Evolutionary conservation across 257 asterid species (phyloP).

Genomic region (Solanum sitiens): DNA sequence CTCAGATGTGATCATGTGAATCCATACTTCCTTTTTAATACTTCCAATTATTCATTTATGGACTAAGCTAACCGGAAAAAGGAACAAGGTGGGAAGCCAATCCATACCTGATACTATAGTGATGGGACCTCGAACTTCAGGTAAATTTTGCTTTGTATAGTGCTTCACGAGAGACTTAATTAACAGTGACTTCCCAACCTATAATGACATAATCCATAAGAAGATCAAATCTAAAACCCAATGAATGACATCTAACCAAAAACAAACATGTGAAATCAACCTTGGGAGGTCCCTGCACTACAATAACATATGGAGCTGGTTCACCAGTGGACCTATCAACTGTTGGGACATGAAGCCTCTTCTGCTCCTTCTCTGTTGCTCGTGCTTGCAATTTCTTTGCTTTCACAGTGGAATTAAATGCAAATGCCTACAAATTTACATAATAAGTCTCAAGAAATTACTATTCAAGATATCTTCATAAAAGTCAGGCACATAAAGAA

Average conservation of each 20-base stretch:
- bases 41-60: neutral
- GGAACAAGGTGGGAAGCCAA: neutral
- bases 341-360: slow-evolving; percentile 78
- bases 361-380: slow-evolving; percentile 90
- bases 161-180: slow-evolving; percentile 81
- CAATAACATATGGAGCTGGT: slow-evolving; percentile 89
- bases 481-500: neutral
- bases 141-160: slow-evolving; percentile 82
- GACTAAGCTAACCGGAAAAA: neutral
- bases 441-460: neutral
- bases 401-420: slow-evolving; percentile 65
- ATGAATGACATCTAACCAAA: neutral
- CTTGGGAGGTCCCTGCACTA: slow-evolving; percentile 96
- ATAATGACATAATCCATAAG: slow-evolving; percentile 1
- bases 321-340: slow-evolving; percentile 72
- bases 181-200: slow-evolving; percentile 93
- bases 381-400: slow-evolving; percentile 72
- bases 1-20: neutral
- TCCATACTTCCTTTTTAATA: neutral
- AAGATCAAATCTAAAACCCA: neutral
- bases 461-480: neutral
- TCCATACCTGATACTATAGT: slow-evolving; percentile 87
- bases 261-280: slow-evolving; percentile 10
- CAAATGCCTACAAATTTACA: slow-evolving; percentile 54
- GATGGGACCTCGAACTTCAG: slow-evolving; percentile 94